Percentiles rank a stretch among this genome's conserved stretches.
Evolutionary conservation across 73 alveolate genomes (phyloP).

Genomic region (Paramecium tetraurelia): DNA sequence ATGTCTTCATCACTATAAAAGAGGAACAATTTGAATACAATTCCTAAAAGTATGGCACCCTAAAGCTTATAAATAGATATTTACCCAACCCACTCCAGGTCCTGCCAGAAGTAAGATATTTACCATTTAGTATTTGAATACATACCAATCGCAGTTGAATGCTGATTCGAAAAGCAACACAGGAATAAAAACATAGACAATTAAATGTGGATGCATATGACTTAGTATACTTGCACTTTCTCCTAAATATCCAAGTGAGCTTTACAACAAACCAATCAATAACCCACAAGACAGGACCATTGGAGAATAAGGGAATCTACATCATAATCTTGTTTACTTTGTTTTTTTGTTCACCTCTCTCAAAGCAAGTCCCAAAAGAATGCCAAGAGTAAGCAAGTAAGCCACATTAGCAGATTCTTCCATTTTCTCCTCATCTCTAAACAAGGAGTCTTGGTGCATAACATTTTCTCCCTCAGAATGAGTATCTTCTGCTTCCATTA

Average conservation of each 20-base stretch:
- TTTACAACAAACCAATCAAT: conserved; percentile 42
- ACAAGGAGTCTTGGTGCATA: neutral
- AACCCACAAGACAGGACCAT: conserved; percentile 59
- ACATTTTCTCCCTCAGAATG: neutral
- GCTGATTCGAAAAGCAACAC: conserved; percentile 66
- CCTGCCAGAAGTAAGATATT: conserved; percentile 59
- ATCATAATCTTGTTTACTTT: neutral
- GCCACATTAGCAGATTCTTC: conserved; percentile 22
- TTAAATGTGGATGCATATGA: conserved; percentile 62
- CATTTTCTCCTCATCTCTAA: conserved; percentile 47
- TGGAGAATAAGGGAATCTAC: conserved; percentile 67
- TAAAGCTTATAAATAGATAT: neutral
- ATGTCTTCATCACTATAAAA: conserved; percentile 69
- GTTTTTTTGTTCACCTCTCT: conserved; percentile 38
- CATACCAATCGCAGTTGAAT: conserved; percentile 68
- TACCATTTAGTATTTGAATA: conserved; percentile 51
- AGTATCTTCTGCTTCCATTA: conserved; percentile 37
- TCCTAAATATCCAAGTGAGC: conserved; percentile 47
- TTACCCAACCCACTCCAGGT: conserved; percentile 62
- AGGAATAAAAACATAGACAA: conserved; percentile 59
- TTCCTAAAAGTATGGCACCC: conserved; percentile 66
- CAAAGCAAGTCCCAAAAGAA: conserved; percentile 31
- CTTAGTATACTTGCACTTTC: conserved; percentile 54
- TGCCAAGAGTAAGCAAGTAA: conserved; percentile 23
- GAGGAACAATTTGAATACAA: conserved; percentile 60